Conservation (phyloP, 805 yeast genomes). For the Diddensiella transvaalensis region DNA sequence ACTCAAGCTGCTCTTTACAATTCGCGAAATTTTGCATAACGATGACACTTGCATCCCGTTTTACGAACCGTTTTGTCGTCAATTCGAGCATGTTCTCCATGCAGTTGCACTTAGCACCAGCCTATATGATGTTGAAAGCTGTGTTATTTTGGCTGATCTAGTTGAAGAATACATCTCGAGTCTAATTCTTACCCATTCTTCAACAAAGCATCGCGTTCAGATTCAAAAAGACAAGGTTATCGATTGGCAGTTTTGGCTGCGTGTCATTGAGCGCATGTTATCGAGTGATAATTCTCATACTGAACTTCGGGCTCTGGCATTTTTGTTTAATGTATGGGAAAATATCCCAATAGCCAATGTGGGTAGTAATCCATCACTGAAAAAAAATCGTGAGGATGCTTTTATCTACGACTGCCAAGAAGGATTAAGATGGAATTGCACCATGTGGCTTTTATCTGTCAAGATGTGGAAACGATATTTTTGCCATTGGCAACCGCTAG, state of each 20-base stretch:
- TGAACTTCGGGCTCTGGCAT: constrained; percentile 60
- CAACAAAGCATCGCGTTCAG: constrained; percentile 25
- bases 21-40: constrained; percentile 38
- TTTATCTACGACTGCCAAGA: constrained; percentile 24
- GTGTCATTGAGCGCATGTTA: constrained; percentile 56
- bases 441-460: constrained; percentile 51
- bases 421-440: constrained; percentile 47
- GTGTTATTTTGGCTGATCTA: constrained; percentile 38
- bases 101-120: constrained; percentile 33
- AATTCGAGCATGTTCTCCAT: constrained; percentile 37
- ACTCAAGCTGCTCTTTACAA: constrained; percentile 31
- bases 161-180: constrained; percentile 39
- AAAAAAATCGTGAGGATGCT: constrained; percentile 6
- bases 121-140: constrained; percentile 36
- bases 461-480: constrained; percentile 54
- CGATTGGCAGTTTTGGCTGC: constrained; percentile 78
- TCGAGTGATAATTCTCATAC: constrained; percentile 57
- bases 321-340: constrained; percentile 73
- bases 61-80: constrained; percentile 31
- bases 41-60: constrained; percentile 32
- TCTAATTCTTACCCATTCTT: constrained; percentile 29
- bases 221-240: constrained; percentile 33
- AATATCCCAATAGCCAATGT: constrained; percentile 36
- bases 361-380: constrained; percentile 1
- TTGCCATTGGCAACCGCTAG: constrained; percentile 77